A percentile compares a stretch with the other conserved stretches of the same genome.
Evolutionary conservation across 257 asterid genomes (phyloP).

Genomic region (Echites panduratus): DNA sequence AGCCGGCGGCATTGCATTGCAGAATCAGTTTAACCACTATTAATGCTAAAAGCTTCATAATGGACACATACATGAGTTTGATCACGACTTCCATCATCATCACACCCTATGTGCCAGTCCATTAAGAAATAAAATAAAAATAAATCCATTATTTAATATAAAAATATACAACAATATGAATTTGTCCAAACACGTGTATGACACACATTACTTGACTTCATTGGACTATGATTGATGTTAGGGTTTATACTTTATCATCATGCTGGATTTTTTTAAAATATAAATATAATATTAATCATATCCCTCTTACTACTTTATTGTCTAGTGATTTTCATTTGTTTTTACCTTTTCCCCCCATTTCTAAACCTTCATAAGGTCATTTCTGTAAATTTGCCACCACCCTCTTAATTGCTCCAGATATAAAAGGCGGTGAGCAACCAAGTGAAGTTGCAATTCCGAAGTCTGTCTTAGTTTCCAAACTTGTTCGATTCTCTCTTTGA

Average conservation of each 20-base stretch:
- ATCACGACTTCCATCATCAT: not conserved
- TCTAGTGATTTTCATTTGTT: constrained; percentile 23
- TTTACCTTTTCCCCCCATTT: too few relatives aligned
- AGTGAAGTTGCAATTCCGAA: too few relatives aligned
- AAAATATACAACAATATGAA: constrained; percentile 5
- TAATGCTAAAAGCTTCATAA: constrained; percentile 35
- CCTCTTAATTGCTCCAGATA: constrained; percentile 26
- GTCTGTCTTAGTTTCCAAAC: too few relatives aligned
- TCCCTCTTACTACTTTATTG: constrained; percentile 8
- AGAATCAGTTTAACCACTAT: constrained; percentile 34
- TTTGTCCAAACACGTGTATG: constrained; percentile 29
- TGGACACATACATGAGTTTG: constrained; percentile 8
- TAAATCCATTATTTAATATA: constrained; percentile 8
- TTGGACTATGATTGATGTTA: constrained; percentile 14
- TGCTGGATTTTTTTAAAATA: too few relatives aligned
- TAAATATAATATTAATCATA: not conserved
- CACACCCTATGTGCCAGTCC: not conserved
- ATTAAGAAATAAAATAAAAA: not conserved
- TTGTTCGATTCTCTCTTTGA: not conserved
- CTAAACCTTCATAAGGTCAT: constrained; percentile 27
- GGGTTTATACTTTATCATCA: constrained; percentile 1
- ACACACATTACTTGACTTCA: not conserved
- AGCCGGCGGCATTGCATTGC: constrained; percentile 27
- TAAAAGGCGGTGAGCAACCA: too few relatives aligned
- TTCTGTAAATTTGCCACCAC: constrained; percentile 19